phyloP scores from a whole-genome alignment of 495 filamentous ascomycete species.

The Tuber indicum region DNA sequence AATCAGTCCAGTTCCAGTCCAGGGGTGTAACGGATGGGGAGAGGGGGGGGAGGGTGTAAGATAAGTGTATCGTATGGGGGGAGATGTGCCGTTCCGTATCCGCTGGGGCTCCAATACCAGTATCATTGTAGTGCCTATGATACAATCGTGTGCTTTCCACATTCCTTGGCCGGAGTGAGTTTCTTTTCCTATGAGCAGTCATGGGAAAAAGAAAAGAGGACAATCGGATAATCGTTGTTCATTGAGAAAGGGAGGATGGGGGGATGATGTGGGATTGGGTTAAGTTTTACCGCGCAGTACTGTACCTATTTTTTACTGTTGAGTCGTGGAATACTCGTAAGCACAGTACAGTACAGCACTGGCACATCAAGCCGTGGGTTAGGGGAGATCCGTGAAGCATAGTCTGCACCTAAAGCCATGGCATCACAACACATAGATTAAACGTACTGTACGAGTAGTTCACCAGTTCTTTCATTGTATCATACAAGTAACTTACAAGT shows the following conservation, averaged over 20 bases:
- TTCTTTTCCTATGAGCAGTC: not conserved
- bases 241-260: not conserved
- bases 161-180: not conserved
- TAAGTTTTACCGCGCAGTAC: not conserved
- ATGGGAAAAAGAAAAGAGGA: not conserved
- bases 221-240: not conserved
- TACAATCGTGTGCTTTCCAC: not conserved
- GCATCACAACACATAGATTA: not conserved
- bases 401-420: not conserved
- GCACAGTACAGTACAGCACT: not conserved
- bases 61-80: not conserved
- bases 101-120: not conserved
- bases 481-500: no score
- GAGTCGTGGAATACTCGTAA: not conserved
- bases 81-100: constrained; percentile 4
- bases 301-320: not conserved
- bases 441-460: not conserved
- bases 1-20: not conserved
- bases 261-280: not conserved
- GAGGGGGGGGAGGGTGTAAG: not conserved
- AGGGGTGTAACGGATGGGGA: not conserved
- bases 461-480: no score
- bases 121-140: not conserved
- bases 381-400: not conserved
- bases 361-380: not conserved